These are phyloP conservation scores for Botryotinia calthae DNA, from an alignment of 2,329 filamentous ascomycete species.

Conservation along the genomic window DNA sequence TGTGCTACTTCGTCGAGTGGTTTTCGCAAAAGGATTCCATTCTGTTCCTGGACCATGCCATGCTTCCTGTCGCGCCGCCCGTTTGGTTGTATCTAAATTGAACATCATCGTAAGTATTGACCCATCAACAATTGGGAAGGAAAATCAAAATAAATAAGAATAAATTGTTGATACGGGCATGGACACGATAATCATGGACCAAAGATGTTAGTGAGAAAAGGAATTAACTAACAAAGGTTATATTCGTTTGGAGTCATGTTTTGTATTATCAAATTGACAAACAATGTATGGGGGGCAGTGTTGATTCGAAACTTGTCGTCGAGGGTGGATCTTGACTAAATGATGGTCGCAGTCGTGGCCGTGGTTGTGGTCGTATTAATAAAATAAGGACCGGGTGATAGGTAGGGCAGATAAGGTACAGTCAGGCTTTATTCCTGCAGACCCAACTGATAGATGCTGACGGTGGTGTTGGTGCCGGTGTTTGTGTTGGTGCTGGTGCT, in stretches of 20 bases:
- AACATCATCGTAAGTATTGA: slow-evolving; percentile 24
- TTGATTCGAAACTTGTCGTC: neutral
- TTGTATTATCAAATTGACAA: neutral
- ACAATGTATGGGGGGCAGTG: neutral
- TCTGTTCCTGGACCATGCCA: slow-evolving; percentile 32
- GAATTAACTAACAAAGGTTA: slow-evolving; percentile 11
- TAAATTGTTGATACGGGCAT: neutral
- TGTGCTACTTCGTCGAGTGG: slow-evolving; percentile 26
- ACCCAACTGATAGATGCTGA: neutral
- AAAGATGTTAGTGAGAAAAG: neutral
- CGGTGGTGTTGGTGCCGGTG: too few relatives aligned
- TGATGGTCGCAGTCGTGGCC: neutral
- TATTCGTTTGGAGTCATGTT: slow-evolving; percentile 7
- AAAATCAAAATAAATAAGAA: neutral
- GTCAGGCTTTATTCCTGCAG: neutral
- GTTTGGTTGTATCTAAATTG: slow-evolving; percentile 32
- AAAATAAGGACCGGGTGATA: neutral
- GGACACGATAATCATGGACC: neutral
- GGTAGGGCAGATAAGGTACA: neutral
- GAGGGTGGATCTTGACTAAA: neutral
- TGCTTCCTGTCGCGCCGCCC: slow-evolving; percentile 36
- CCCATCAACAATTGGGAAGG: neutral
- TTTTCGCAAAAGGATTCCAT: slow-evolving; percentile 36
- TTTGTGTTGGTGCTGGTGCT: too few relatives aligned
- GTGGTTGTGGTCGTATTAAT: neutral